A percentile compares a stretch with the other conserved stretches of the same genome.
These are phyloP conservation scores for Metschnikowia peoriensis DNA, from an alignment of 805 yeast species.

Conservation along the genomic window DNA sequence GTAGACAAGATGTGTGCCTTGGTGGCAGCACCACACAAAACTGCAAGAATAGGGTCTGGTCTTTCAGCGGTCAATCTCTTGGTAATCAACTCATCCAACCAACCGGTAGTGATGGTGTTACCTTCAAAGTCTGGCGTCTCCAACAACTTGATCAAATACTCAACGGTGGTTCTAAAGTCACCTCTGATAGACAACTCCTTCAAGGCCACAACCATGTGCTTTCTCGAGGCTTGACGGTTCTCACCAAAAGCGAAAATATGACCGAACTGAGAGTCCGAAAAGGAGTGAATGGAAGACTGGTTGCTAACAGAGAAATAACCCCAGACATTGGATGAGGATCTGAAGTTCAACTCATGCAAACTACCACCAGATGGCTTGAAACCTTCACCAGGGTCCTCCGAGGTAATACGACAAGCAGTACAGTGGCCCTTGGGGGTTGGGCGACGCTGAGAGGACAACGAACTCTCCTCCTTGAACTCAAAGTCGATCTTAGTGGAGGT, in stretches of 20 bases:
- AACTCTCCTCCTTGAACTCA: constrained; percentile 71
- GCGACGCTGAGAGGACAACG: constrained; percentile 77
- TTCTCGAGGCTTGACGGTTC: constrained; percentile 95
- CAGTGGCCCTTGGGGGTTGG: constrained; percentile 98
- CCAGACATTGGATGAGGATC: constrained; percentile 98
- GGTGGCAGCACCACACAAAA: constrained; percentile 97
- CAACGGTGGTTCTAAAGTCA: constrained; percentile 97
- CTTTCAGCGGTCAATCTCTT: constrained; percentile 95
- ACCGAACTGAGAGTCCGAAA: constrained; percentile 98
- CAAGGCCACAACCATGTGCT: constrained; percentile 98
- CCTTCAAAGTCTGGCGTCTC: constrained; percentile 97
- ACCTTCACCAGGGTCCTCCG: constrained; percentile 99
- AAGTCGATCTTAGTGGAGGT: constrained; percentile 88
- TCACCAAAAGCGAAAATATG: constrained; percentile 99
- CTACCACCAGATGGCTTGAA: constrained; percentile 98
- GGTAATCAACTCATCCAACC: constrained; percentile 96
- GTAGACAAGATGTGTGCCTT: constrained; percentile 83
- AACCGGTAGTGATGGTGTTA: constrained; percentile 96
- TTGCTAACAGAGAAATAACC: constrained; percentile 98
- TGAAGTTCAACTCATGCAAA: constrained; percentile 91
- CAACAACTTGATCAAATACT: constrained; percentile 87
- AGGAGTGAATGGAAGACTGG: constrained; percentile 96
- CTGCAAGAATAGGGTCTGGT: constrained; percentile 89
- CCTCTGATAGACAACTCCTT: constrained; percentile 96
- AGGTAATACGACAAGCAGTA: constrained; percentile 98